Base-by-base conservation (phyloP, 2,329 filamentous ascomycete genomes). In the Plenodomus tracheiphilus region DNA sequence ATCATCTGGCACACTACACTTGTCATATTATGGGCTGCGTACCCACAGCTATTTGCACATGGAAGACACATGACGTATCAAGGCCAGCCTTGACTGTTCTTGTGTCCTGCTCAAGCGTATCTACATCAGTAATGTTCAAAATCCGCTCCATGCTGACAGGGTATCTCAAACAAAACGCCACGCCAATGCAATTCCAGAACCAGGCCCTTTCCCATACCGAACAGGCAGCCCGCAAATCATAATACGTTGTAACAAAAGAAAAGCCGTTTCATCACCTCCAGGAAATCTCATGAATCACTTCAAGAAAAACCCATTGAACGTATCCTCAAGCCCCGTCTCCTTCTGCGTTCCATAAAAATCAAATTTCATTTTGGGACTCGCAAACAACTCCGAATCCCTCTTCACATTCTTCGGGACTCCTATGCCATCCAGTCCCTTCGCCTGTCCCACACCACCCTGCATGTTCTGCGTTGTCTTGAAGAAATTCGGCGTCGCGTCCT, bases 401-500 rank as follows among this genome's bases (percentile, higher is more conserved):
- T 65, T 58, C 0, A 68, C 64, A 18, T 61, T 62, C 38, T 44
- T 59, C 7, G 67, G 65, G 2, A 67, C 65, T 7, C 60, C 61
- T 8, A 56, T 40, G 10, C 61, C 65, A 37, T 59, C 48, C 4
- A 66, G 21, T 1, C 60, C 55, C n/a, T 57, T 54, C 15, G 46
- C 44, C 35, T 53, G 54, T 16, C 47, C 51, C 11, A 51, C 48
- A 5, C 41, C 49, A 15, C 58, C 48, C 20, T 56, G 43, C 13
- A 49, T 46, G 42, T 61, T 49, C 22, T 58, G 52, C 59, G 75
- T 71, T 32, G 70, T 65, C 25, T 65, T 57, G 64, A 85, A 85
- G 64, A 83, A 81, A 46, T 79, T 78, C 20, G 78, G 73, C 52
- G 78, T 76, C 64, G 77, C 58, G 68, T 81, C 61, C 64, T 77